A percentile compares a stretch with the other conserved stretches of the same genome.
These are phyloP conservation scores for Psilocybe cubensis DNA, from an alignment of 768 basidiomycete species.

Conservation along the genomic window DNA sequence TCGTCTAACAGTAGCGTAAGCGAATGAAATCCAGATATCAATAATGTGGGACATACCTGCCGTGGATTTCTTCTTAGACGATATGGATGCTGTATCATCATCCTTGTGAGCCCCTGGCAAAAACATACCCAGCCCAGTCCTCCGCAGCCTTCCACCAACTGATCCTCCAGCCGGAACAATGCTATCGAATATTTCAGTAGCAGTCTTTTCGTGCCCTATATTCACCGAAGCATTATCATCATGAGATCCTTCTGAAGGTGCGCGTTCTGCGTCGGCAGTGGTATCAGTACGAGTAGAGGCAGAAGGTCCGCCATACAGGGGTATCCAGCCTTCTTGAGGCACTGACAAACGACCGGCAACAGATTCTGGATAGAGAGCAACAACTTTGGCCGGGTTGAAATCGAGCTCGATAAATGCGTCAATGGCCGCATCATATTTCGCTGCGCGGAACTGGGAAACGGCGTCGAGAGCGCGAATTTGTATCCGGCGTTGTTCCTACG, in stretches of 20 bases:
- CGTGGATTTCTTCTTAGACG: conserved; percentile 34
- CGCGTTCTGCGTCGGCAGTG: conserved; percentile 32
- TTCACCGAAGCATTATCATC: conserved; percentile 21
- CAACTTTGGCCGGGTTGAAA: conserved; percentile 91
- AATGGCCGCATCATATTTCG: conserved; percentile 77
- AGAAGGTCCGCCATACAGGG: conserved; percentile 75
- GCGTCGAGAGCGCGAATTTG: conserved; percentile 77
- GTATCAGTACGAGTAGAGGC: not conserved
- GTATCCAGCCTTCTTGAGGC: conserved; percentile 74
- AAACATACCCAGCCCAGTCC: conserved; percentile 57
- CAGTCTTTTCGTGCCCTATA: conserved; percentile 21
- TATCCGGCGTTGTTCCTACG: conserved; percentile 48
- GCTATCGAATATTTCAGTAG: conserved; percentile 37
- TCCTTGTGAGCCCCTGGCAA: conserved; percentile 51
- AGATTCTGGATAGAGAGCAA: conserved; percentile 83
- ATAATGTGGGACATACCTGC: too few species aligned
- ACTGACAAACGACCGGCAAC: conserved; percentile 81
- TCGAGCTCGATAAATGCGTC: conserved; percentile 88
- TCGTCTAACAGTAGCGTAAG: conserved; percentile 45
- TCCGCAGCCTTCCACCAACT: conserved; percentile 53
- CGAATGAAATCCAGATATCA: too few species aligned
- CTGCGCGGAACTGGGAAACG: conserved; percentile 71
- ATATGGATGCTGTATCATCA: conserved; percentile 63
- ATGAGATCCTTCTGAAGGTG: conserved; percentile 17
- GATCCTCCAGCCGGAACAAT: conserved; percentile 39